phyloP scores from a whole-genome alignment of 1,284 basidiomycete genomes.

The Trichosporon asahii region DNA sequence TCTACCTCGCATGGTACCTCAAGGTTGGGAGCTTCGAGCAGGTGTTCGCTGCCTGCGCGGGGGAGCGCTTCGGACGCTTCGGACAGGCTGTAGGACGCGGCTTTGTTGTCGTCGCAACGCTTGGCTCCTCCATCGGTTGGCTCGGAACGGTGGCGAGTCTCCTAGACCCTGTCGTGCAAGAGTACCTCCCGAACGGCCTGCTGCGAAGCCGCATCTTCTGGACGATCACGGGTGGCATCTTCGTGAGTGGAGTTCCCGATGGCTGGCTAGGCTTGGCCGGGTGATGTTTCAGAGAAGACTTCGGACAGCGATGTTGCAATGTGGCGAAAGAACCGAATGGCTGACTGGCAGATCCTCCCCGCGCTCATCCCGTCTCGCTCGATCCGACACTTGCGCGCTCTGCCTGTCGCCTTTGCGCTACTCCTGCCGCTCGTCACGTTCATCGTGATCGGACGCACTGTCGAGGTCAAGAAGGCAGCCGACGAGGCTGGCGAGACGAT shows the following conservation, averaged over 20 bases:
- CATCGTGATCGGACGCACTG: slow-evolving; percentile 49
- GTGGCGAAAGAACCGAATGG: neutral
- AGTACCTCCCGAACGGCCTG: slow-evolving; percentile 33
- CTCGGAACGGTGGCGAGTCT: slow-evolving; percentile 40
- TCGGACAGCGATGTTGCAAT: neutral
- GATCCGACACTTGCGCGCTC: slow-evolving; percentile 29
- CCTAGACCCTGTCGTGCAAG: slow-evolving; percentile 37
- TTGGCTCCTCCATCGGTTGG: slow-evolving; percentile 44
- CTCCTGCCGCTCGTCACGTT: slow-evolving; percentile 48
- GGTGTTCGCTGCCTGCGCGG: slow-evolving; percentile 42
- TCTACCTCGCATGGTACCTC: slow-evolving; percentile 52
- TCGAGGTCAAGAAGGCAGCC: slow-evolving; percentile 44
- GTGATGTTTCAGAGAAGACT: neutral
- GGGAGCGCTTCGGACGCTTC: slow-evolving; percentile 37
- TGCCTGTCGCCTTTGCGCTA: slow-evolving; percentile 36
- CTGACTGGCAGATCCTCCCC: slow-evolving; percentile 38
- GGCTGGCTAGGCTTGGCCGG: neutral
- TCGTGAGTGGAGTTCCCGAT: slow-evolving; percentile 26
- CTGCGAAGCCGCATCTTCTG: slow-evolving; percentile 38
- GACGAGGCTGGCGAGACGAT: slow-evolving; percentile 19
- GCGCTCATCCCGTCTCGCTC: slow-evolving; percentile 42
- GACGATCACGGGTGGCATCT: slow-evolving; percentile 38
- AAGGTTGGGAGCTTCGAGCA: slow-evolving; percentile 50
- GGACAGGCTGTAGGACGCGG: slow-evolving; percentile 42
- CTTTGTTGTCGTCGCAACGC: slow-evolving; percentile 37